A percentile compares a stretch with the other conserved stretches of the same genome.
Conservation (phyloP, 108 stramenopile genomes). For the Hondaea fermentalgiana region DNA sequence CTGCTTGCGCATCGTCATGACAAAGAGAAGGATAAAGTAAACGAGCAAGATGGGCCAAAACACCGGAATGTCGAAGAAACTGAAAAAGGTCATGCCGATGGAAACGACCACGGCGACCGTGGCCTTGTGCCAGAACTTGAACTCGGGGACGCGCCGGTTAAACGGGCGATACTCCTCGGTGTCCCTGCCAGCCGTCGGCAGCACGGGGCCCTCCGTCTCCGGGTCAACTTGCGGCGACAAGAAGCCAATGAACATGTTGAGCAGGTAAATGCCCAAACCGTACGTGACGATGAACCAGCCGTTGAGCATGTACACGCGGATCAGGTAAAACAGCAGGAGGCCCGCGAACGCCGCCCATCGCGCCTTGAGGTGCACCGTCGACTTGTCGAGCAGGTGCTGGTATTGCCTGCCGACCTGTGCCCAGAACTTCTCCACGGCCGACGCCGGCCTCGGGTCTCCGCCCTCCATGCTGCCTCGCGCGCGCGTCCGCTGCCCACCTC, state of each 20-base stretch:
- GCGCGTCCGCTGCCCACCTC: too few species aligned
- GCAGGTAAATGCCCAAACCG: conserved; percentile 92
- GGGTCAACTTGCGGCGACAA: conserved; percentile 79
- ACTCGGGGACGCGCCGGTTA: conserved; percentile 86
- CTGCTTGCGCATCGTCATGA: conserved; percentile 98
- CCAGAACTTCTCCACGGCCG: neutral
- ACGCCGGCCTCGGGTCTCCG: neutral
- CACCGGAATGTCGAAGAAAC: conserved; percentile 94
- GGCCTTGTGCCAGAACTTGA: conserved; percentile 95
- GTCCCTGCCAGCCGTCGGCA: conserved; percentile 43
- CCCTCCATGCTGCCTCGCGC: neutral
- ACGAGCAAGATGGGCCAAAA: conserved; percentile 97
- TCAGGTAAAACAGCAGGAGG: conserved; percentile 67
- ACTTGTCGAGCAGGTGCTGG: conserved; percentile 95
- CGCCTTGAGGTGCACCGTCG: conserved; percentile 51
- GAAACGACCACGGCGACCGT: conserved; percentile 61
- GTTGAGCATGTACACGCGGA: conserved; percentile 82
- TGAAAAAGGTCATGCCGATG: conserved; percentile 87
- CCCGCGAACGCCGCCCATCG: conserved; percentile 42
- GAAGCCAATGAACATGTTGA: conserved; percentile 98
- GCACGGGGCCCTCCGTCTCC: conserved; percentile 38
- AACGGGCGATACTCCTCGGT: conserved; percentile 85
- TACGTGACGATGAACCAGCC: conserved; percentile 98
- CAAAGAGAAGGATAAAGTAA: conserved; percentile 93
- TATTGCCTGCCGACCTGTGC: conserved; percentile 39